Base-by-base conservation (phyloP, 768 basidiomycete species). In the Auricularia heimuer region DNA sequence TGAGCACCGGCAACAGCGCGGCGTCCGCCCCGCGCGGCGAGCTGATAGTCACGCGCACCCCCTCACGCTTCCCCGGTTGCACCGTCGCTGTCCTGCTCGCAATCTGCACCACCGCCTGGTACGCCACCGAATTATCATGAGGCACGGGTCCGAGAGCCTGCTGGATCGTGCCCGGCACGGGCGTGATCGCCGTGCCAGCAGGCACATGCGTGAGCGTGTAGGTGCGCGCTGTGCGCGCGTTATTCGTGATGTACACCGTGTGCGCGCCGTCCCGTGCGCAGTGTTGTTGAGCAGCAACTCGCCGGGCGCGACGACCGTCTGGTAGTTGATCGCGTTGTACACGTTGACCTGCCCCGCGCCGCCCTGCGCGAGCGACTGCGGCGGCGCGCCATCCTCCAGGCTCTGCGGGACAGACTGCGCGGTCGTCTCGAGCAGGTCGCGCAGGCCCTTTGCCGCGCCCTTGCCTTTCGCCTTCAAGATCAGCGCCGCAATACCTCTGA, bases 211-310 rank as follows among this genome's bases (percentile, higher is more conserved):
- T 67, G 14, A 76, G 54, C 35, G 65, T 71, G 68, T 71, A 76
- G 10, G 54, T 54, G 11, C n/a, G 11, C 4, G 36, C 36, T 24
- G 4, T 62, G n/a, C n/a, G n/a, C 1, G 60, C 60, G 14, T 7
- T 62, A 39, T 65, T 65, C 29, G 18, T 61, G 21, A 65, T 65
- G n/a, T 39, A 7, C 4, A 65, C 44, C 39, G 60, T 42, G 14
- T 65, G 44, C 45, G 37, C 64, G 2, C 62, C 61, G 8, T 67
- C 44, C 63, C 73, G 69, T 75, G 66, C 29, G 71, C 71, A 1
- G 78, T 79, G 67, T 79, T 78, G 69, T 80, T 79, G 35, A 79
- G 69, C 37, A 71, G 54, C 24, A 79, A 65, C 62, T 76, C 71
- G 33, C 72, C 67, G 2, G 77, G 77, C 11, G 70, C 65, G 54